These are phyloP conservation scores for Lasiodiplodia theobromae DNA, from an alignment of 2,329 filamentous ascomycete species.

Conservation along the genomic window DNA sequence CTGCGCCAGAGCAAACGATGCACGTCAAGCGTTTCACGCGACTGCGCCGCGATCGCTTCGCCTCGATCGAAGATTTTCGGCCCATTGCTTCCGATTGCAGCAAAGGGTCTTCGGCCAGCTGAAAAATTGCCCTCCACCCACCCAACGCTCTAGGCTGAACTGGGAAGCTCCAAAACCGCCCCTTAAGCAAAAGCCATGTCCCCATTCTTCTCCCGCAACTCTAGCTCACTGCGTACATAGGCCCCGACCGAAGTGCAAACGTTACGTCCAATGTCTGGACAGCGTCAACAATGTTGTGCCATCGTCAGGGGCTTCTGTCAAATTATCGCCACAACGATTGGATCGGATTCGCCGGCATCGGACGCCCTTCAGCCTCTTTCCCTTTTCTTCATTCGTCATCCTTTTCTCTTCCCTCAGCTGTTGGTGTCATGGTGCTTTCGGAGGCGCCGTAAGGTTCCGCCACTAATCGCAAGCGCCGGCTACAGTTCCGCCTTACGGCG, in stretches of 20 bases:
- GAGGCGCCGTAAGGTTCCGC: not conserved
- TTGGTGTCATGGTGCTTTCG: too few relatives aligned
- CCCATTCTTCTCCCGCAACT: slow-evolving; percentile 4
- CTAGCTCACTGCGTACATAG: not conserved
- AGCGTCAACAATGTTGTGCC: not conserved
- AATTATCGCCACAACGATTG: not conserved
- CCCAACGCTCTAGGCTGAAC: not conserved
- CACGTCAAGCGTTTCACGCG: slow-evolving; percentile 16
- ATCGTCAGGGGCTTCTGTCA: not conserved
- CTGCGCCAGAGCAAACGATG: not conserved
- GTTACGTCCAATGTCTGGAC: not conserved
- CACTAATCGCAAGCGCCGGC: not conserved
- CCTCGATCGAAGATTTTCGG: not conserved
- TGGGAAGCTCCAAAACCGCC: not conserved
- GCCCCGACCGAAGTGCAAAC: not conserved
- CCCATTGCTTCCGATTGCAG: not conserved
- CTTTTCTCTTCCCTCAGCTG: not conserved
- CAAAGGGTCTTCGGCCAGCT: not conserved
- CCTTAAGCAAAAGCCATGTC: slow-evolving; percentile 3
- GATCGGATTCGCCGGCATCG: slow-evolving; percentile 10
- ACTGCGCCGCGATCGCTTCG: not conserved
- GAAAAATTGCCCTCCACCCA: not conserved
- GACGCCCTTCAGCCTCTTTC: not conserved
- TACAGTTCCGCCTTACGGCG: not conserved
- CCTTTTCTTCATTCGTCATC: not conserved